phyloP scores from a whole-genome alignment of 2,329 filamentous ascomycete genomes.

The Fusarium sp. region DNA sequence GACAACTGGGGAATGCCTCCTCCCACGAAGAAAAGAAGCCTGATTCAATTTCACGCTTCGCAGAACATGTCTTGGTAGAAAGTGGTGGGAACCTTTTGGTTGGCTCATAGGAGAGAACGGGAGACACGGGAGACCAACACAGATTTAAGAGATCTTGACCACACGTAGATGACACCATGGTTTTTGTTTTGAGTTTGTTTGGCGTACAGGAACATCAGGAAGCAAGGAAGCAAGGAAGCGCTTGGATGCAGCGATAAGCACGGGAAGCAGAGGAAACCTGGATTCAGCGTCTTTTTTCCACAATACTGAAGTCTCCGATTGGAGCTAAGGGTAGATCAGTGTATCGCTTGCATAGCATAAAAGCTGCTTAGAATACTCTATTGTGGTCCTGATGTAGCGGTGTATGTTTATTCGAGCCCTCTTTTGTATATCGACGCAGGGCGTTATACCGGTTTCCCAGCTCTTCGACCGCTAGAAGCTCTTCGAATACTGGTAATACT shows the following conservation, averaged over 20 bases:
- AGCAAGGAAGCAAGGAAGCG: background rate
- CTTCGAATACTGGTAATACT: background rate
- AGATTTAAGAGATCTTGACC: background rate
- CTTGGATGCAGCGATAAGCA: background rate
- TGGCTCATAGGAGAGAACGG: background rate
- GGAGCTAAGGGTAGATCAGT: background rate
- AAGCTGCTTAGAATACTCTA: background rate
- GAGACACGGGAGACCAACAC: background rate
- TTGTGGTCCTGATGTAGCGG: background rate
- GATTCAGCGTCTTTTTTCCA: background rate
- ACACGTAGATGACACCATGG: background rate
- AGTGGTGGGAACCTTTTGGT: background rate
- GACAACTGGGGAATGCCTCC: constrained; percentile 23
- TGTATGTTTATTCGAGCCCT: background rate
- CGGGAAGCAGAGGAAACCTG: background rate
- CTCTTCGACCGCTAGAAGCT: background rate
- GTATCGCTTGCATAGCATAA: background rate
- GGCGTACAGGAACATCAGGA: background rate
- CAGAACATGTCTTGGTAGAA: background rate
- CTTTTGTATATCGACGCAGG: background rate
- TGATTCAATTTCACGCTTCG: background rate
- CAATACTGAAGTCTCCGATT: background rate
- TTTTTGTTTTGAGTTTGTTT: background rate
- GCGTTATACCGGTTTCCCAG: background rate
- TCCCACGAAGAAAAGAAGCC: background rate